Conservation (phyloP, 306 rosid species). For the Mimosa pudica region DNA sequence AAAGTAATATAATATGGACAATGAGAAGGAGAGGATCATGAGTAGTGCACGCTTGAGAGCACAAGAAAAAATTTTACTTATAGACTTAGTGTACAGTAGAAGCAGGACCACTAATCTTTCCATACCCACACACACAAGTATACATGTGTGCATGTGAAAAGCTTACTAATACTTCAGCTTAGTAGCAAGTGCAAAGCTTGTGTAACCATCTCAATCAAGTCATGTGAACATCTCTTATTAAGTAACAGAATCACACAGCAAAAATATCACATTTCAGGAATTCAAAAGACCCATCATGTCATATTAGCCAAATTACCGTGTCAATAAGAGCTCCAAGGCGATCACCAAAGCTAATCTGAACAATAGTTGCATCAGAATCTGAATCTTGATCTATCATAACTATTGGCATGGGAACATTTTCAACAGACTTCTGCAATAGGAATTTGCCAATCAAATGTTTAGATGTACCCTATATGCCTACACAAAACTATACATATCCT, state of each 20-base stretch:
- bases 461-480: background rate
- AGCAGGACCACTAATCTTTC: background rate
- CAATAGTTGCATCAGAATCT: slow-evolving; percentile 81
- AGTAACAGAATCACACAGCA: slow-evolving; percentile 28
- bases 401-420: slow-evolving; percentile 75
- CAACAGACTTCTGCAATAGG: slow-evolving; percentile 59
- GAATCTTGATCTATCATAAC: slow-evolving; percentile 87
- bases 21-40: background rate
- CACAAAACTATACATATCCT: slow-evolving; percentile 23
- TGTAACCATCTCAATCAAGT: no score
- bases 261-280: slow-evolving; percentile 18
- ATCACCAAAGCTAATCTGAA: slow-evolving; percentile 94
- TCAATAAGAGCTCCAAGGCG: slow-evolving; percentile 98
- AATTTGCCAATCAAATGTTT: slow-evolving; percentile 34
- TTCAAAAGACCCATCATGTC: slow-evolving; percentile 21
- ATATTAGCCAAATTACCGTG: slow-evolving; percentile 61
- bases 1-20: background rate
- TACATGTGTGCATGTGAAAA: background rate
- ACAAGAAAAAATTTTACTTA: background rate
- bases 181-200: background rate
- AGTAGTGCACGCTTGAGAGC: background rate
- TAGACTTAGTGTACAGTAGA: background rate
- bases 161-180: background rate
- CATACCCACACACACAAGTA: background rate
- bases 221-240: background rate